Percentiles rank a stretch among this genome's conserved stretches.
Conservation (phyloP, 108 stramenopile species). For the Aurantiochytrium sp. region DNA sequence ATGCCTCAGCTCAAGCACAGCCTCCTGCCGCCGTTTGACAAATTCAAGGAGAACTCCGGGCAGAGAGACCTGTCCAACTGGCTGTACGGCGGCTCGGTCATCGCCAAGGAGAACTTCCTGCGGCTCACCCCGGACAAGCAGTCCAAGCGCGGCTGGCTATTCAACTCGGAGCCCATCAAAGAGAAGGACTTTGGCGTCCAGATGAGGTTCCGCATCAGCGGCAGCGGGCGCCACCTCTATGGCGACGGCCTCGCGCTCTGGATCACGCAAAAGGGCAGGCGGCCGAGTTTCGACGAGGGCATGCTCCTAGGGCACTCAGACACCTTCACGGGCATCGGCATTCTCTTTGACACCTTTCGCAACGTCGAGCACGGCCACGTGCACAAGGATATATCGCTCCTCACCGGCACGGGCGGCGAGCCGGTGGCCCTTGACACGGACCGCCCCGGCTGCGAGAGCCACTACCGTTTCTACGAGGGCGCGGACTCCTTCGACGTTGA, state of each 20-base stretch:
- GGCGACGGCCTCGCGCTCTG: slow-evolving; percentile 59
- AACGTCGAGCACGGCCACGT: slow-evolving; percentile 44
- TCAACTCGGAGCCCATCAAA: slow-evolving; percentile 34
- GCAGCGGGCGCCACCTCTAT: slow-evolving; percentile 42
- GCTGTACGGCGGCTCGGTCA: slow-evolving; percentile 40
- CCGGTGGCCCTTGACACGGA: neutral
- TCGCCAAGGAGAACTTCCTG: slow-evolving; percentile 53
- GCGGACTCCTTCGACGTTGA: slow-evolving; percentile 51
- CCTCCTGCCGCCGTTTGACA: neutral
- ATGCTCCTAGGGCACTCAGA: slow-evolving; percentile 46
- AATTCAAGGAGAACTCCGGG: neutral
- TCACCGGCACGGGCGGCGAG: slow-evolving; percentile 45
- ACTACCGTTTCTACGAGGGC: slow-evolving; percentile 55
- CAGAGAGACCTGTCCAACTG: neutral
- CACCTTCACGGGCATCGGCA: slow-evolving; percentile 49
- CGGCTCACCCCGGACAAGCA: slow-evolving; percentile 57
- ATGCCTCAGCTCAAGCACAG: neutral
- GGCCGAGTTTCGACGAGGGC: slow-evolving; percentile 24
- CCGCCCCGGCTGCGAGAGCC: slow-evolving; percentile 35
- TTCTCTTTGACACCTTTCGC: slow-evolving; percentile 60
- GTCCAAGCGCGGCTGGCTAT: slow-evolving; percentile 43
- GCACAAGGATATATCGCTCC: slow-evolving; percentile 59
- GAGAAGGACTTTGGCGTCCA: slow-evolving; percentile 33
- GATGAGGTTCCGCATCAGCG: slow-evolving; percentile 53
- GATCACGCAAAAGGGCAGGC: slow-evolving; percentile 24